phyloP scores from a whole-genome alignment of 2,329 filamentous ascomycete species.

The Decorospora gaudefroyi region DNA sequence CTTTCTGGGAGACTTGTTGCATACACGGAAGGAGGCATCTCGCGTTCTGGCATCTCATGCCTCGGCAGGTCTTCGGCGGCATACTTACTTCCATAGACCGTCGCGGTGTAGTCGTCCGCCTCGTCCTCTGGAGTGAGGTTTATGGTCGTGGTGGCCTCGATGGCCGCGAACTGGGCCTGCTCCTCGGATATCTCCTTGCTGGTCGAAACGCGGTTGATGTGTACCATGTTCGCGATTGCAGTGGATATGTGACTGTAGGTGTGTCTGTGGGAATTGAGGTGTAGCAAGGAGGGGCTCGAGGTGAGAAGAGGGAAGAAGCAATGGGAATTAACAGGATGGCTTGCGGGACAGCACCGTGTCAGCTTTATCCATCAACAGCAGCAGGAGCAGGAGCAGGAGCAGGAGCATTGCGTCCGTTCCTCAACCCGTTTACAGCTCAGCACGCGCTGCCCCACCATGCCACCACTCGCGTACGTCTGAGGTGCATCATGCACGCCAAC shows the following conservation, averaged over 20 bases:
- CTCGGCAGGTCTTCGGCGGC: conserved; percentile 79
- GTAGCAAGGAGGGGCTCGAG: not conserved
- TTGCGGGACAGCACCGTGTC: not conserved
- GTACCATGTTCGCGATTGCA: conserved; percentile 51
- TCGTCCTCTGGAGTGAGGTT: conserved; percentile 38
- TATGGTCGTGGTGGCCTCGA: conserved; percentile 25
- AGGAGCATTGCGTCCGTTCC: conserved; percentile 18
- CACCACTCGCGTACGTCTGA: conserved; percentile 10
- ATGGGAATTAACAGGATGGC: not conserved
- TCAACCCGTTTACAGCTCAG: conserved; percentile 6
- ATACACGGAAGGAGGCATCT: conserved; percentile 83
- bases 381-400: not conserved
- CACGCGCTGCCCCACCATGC: conserved; percentile 21
- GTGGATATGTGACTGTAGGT: conserved; percentile 7
- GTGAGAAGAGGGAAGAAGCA: conserved; percentile 1
- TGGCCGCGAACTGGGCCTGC: conserved; percentile 25
- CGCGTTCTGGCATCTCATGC: conserved; percentile 74
- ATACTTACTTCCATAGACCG: conserved; percentile 86
- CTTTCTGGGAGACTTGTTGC: conserved; percentile 1
- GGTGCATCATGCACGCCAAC: conserved; percentile 8
- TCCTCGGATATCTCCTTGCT: conserved; percentile 46
- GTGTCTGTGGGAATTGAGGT: not conserved
- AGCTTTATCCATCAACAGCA: conserved; percentile 8
- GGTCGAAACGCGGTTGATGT: conserved; percentile 53
- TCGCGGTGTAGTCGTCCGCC: conserved; percentile 67